Evolutionary conservation across 1,284 basidiomycete species (phyloP).

Genomic region (Hymenochaete sp.): DNA sequence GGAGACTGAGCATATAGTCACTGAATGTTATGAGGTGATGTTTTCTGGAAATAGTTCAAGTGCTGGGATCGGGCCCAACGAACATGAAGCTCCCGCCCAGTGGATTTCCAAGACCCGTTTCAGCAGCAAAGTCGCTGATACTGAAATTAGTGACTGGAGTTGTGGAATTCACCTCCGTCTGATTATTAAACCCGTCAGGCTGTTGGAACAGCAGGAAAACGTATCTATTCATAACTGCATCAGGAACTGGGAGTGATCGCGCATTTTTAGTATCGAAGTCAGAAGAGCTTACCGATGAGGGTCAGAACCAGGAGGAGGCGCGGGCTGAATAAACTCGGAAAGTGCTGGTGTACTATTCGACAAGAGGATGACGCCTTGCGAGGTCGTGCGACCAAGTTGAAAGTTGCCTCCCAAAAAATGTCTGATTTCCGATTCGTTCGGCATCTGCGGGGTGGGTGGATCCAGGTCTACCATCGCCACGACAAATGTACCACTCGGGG

Average conservation of each 20-base stretch:
- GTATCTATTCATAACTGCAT: too few species aligned
- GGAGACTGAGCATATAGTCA: too few species aligned
- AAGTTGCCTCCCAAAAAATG: slow-evolving; percentile 47
- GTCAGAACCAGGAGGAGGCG: slow-evolving; percentile 43
- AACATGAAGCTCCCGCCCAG: slow-evolving; percentile 44
- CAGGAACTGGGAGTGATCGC: neutral
- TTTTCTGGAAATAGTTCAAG: too few species aligned
- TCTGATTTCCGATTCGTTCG: slow-evolving; percentile 38
- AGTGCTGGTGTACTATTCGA: slow-evolving; percentile 38
- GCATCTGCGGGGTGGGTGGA: slow-evolving; percentile 40
- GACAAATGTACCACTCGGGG: slow-evolving; percentile 31
- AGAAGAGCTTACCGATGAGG: slow-evolving; percentile 37
- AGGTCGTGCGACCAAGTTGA: slow-evolving; percentile 14
- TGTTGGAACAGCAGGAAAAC: slow-evolving; percentile 42
- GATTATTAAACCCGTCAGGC: slow-evolving; percentile 33
- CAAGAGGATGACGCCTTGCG: slow-evolving; percentile 20
- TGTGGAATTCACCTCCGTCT: slow-evolving; percentile 33
- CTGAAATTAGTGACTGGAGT: slow-evolving; percentile 36
- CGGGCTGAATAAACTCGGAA: slow-evolving; percentile 38
- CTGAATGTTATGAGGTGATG: too few species aligned
- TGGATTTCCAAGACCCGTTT: slow-evolving; percentile 36
- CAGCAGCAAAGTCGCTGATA: slow-evolving; percentile 36
- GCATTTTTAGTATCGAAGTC: neutral
- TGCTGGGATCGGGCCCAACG: slow-evolving; percentile 32
- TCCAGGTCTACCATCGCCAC: slow-evolving; percentile 42